These are phyloP conservation scores for Prunus davidiana DNA, from an alignment of 306 rosid genomes.

Conservation along the genomic window DNA sequence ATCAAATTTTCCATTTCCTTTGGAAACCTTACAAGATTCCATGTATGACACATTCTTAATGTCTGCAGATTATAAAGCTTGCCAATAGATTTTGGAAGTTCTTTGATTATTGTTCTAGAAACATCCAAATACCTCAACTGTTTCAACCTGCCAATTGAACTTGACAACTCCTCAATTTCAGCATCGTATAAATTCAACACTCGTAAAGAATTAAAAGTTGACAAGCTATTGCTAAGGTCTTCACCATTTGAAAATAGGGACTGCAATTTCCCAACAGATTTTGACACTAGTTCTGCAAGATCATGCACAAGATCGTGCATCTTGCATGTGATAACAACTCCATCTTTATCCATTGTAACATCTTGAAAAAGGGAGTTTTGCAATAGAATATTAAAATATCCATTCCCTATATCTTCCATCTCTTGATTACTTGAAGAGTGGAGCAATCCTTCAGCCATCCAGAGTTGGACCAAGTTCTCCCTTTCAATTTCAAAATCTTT, in stretches of 20 bases:
- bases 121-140: constrained; percentile 7
- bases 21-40: no score
- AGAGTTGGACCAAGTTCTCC: no score
- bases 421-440: fast-evolving
- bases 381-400: neutral
- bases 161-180: no score
- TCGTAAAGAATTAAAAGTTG: fast-evolving
- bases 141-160: no score
- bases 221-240: no score
- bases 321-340: neutral
- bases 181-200: no score
- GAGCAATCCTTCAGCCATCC: no score
- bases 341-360: neutral
- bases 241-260: no score
- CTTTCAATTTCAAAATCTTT: neutral
- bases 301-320: constrained; percentile 12
- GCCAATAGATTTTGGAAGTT: constrained; percentile 11
- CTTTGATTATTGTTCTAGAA: neutral
- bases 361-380: neutral
- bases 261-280: neutral
- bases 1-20: no score
- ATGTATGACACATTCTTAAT: fast-evolving
- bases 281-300: neutral
- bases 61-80: neutral
- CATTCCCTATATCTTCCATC: constrained; percentile 11